Percentiles rank a stretch among this genome's conserved stretches.
Conservation (phyloP, 805 yeast species). For the Wickerhamia fluorescens region DNA sequence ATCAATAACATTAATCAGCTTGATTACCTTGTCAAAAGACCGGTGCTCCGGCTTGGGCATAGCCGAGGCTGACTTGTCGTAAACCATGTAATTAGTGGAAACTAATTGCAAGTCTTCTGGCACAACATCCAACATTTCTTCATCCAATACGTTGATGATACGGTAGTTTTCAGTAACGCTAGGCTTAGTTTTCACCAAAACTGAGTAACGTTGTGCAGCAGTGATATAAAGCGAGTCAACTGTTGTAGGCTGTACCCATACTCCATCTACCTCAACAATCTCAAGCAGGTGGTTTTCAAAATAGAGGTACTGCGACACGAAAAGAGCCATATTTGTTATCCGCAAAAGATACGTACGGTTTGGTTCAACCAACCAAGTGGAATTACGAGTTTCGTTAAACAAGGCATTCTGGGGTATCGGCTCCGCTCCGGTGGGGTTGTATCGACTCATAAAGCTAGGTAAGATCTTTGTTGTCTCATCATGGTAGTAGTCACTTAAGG, state of each 20-base stretch:
- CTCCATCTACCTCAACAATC: constrained; percentile 40
- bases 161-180: constrained; percentile 42
- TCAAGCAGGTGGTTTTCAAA: constrained; percentile 36
- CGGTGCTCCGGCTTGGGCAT: constrained; percentile 20
- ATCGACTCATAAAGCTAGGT: constrained; percentile 48
- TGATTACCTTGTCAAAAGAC: constrained; percentile 32
- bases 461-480: constrained; percentile 40
- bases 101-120: constrained; percentile 52
- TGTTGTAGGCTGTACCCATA: constrained; percentile 50
- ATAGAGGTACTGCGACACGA: constrained; percentile 53
- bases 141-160: constrained; percentile 56
- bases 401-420: constrained; percentile 66
- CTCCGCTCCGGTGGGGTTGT: constrained; percentile 81
- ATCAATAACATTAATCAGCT: constrained; percentile 38
- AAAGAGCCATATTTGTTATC: constrained; percentile 60
- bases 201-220: constrained; percentile 78
- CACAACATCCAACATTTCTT: constrained; percentile 60
- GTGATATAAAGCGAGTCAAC: constrained; percentile 56
- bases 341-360: constrained; percentile 59
- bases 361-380: constrained; percentile 47
- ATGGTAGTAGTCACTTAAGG: constrained; percentile 62
- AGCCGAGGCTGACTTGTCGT: constrained; percentile 30
- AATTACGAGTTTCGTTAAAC: constrained; percentile 58
- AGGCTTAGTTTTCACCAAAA: constrained; percentile 53
- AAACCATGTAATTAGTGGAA: constrained; percentile 50